These are phyloP conservation scores for Daedaleopsis sinensis DNA, from an alignment of 768 basidiomycete species.

Conservation along the genomic window DNA sequence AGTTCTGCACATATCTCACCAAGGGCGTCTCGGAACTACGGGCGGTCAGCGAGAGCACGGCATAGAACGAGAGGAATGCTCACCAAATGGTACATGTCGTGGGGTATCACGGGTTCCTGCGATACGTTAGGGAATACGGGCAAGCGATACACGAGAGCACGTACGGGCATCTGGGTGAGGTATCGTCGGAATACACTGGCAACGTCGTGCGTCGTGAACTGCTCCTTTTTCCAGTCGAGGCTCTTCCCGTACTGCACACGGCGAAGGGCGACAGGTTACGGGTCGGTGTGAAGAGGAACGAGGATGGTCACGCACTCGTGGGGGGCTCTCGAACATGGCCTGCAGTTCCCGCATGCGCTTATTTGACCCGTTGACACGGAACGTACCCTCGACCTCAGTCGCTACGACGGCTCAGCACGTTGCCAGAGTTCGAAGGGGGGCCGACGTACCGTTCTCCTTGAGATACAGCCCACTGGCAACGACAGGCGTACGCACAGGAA, in stretches of 20 bases:
- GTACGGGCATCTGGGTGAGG: conserved; percentile 94
- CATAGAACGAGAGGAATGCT: conserved; percentile 35
- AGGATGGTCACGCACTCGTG: conserved; percentile 58
- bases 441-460: conserved; percentile 81
- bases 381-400: conserved; percentile 91
- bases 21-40: conserved; percentile 78
- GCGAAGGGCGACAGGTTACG: conserved; percentile 4
- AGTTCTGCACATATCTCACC: conserved; percentile 44
- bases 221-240: conserved; percentile 85
- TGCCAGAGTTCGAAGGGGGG: not conserved
- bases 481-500: conserved; percentile 22
- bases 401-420: conserved; percentile 44
- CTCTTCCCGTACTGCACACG: conserved; percentile 83
- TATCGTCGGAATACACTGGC: conserved; percentile 96
- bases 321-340: conserved; percentile 84
- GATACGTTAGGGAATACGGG: conserved; percentile 1
- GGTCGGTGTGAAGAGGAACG: not conserved
- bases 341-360: conserved; percentile 97
- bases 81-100: conserved; percentile 85
- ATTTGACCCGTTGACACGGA: conserved; percentile 93
- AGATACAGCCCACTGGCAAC: conserved; percentile 79
- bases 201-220: conserved; percentile 94
- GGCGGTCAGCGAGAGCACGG: conserved; percentile 16
- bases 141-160: conserved; percentile 36
- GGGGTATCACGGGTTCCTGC: conserved; percentile 94